phyloP scores from a whole-genome alignment of 1,284 basidiomycete species.

The Cryptococcus sp. region DNA sequence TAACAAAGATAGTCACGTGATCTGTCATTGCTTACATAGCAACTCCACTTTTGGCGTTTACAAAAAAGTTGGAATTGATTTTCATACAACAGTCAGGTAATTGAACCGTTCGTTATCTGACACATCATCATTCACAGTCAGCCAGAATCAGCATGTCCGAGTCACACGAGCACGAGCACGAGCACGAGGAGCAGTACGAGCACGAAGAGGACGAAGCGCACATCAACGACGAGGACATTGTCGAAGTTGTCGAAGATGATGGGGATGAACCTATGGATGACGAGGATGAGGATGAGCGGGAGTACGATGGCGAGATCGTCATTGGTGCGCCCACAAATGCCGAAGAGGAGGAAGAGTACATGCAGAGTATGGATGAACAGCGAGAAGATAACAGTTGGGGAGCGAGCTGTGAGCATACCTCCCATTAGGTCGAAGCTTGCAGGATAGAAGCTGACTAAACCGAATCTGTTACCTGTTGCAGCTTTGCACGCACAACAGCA shows the following conservation, averaged over 20 bases:
- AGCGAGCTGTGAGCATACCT: constrained; percentile 24
- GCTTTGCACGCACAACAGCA: constrained; percentile 47
- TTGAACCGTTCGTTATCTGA: no score
- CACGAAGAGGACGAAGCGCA: constrained; percentile 1
- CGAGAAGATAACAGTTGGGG: constrained; percentile 41
- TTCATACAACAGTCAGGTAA: no score
- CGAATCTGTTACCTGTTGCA: constrained; percentile 22
- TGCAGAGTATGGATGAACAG: constrained; percentile 20
- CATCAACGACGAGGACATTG: constrained; percentile 2
- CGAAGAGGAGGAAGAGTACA: constrained; percentile 38
- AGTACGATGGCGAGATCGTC: constrained; percentile 54
- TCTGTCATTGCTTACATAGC: no score
- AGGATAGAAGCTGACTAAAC: background rate
- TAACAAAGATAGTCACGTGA: background rate
- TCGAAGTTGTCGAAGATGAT: constrained; percentile 54
- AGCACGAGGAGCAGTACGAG: background rate
- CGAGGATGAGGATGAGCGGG: constrained; percentile 58
- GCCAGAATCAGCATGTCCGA: constrained; percentile 3
- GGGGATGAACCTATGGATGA: constrained; percentile 60
- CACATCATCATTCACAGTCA: no score
- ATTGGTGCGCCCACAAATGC: constrained; percentile 46
- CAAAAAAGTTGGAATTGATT: no score
- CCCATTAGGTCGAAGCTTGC: background rate
- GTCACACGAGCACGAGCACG: constrained; percentile 5
- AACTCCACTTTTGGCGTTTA: no score